A percentile compares a stretch with the other conserved stretches of the same genome.
Evolutionary conservation across 1,284 basidiomycete genomes (phyloP).

Genomic region (Trametes versicolor): DNA sequence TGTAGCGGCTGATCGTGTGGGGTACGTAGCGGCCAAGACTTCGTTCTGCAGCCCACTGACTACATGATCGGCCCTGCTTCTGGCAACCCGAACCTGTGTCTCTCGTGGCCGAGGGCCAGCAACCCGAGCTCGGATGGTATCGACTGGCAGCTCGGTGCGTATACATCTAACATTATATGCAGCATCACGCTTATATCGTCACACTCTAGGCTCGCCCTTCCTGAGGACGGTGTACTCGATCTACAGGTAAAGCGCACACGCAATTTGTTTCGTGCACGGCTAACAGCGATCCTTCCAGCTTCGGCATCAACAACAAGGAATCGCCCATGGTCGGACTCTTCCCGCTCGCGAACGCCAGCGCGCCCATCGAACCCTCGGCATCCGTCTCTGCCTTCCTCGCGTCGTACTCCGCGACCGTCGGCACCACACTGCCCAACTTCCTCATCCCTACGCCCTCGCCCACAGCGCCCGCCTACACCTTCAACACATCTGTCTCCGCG

Average conservation of each 20-base stretch:
- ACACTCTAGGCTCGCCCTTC: conserved; percentile 71
- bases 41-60: conserved; percentile 81
- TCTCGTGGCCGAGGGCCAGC: conserved; percentile 83
- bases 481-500: conserved; percentile 73
- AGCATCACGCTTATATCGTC: neutral
- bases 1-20: neutral
- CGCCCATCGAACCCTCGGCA: conserved; percentile 48
- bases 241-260: conserved; percentile 65
- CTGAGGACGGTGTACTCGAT: conserved; percentile 85
- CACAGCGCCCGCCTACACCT: conserved; percentile 72
- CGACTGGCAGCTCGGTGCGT: conserved; percentile 84
- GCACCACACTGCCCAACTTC: conserved; percentile 81
- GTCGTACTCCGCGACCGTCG: conserved; percentile 69
- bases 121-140: conserved; percentile 79
- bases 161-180: no score
- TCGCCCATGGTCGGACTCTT: conserved; percentile 81
- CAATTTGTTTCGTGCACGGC: neutral
- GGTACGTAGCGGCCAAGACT: conserved; percentile 60
- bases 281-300: conserved; percentile 51
- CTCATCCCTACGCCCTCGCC: conserved; percentile 73
- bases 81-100: conserved; percentile 74
- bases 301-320: conserved; percentile 77
- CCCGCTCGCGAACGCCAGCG: conserved; percentile 58
- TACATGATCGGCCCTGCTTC: conserved; percentile 82
- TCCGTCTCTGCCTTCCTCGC: conserved; percentile 65